Evolutionary conservation across 495 filamentous ascomycete genomes (phyloP), one percentile per base, ranked within the genome.

Genomic region (Baudoinia panamericana): DNA sequence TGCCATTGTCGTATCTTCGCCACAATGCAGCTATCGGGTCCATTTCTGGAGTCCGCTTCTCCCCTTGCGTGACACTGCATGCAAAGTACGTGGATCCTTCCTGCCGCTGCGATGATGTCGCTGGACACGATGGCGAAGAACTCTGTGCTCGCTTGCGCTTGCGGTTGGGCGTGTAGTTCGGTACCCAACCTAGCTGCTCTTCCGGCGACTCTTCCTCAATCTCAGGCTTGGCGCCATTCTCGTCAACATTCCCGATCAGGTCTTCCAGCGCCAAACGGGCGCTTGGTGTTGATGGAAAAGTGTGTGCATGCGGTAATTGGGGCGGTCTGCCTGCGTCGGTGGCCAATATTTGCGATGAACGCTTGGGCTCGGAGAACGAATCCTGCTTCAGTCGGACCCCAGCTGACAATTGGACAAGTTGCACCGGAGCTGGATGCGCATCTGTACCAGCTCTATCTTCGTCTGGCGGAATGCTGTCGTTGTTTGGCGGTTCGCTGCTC

Each of bases 11-110:
- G 54, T 83, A 92, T 15, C 80, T 76, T 48, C 78, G 83, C 86
- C 84, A 93, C n/a, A 94, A 61, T 37, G 93, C 86, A 23, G 75
- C 61, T 0, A 80, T 80, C 19, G 88, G 80, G 57, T 97, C 90
- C 30, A 76, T 73, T 42, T 82, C 76, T 18, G 84, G 83, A 0
- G 85, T 86, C 37, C 70, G 1, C 69, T 60, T n/a, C 65, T 57
- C 26, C 72, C 68, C 16, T 78, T 53, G 23, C 63, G 64, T 41
- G 73, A 66, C 28, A 74, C 50, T 65, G 23, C 56, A 53, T 12
- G 35, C 52, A 20, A 60, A 64, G 38, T 57, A 60, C 18, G 46
- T 48, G 30, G 68, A 66, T 12, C 60, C 59, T 11, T 63, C 66
- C 16, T 69, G 62, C 35, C 70, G 65, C 4, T 85, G 80, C 7